phyloP scores from a whole-genome alignment of 768 basidiomycete species.

The Boletus tylopilopsis region DNA sequence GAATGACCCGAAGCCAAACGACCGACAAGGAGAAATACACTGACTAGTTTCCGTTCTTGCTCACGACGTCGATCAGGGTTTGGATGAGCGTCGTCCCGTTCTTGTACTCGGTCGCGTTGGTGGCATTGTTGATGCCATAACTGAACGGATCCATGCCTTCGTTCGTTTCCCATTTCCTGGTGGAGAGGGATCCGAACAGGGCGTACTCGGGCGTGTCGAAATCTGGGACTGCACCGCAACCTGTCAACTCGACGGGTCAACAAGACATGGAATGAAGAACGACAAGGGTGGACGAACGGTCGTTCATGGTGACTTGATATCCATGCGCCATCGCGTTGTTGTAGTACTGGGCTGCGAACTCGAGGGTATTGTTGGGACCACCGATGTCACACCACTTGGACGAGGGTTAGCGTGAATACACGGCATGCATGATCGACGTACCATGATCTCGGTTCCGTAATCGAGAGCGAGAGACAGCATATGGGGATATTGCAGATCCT shows the following conservation, averaged over 20 bases:
- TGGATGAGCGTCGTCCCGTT: constrained; percentile 47
- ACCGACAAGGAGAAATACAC: too few relatives aligned
- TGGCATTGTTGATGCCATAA: constrained; percentile 46
- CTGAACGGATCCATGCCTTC: constrained; percentile 57
- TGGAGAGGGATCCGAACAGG: constrained; percentile 43
- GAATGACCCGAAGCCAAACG: too few relatives aligned
- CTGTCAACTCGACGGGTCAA: constrained; percentile 19
- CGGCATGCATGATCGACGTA: constrained; percentile 24
- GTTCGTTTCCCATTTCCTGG: constrained; percentile 52
- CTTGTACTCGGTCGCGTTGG: constrained; percentile 43
- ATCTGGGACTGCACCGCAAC: constrained; percentile 48
- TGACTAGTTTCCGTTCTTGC: constrained; percentile 62
- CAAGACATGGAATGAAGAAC: not conserved
- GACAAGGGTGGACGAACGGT: constrained; percentile 27
- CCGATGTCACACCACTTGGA: constrained; percentile 57
- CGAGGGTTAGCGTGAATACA: constrained; percentile 5
- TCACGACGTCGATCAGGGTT: constrained; percentile 52
- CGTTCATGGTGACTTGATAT: constrained; percentile 46
- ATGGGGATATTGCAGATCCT: constrained; percentile 49
- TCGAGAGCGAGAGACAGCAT: constrained; percentile 46
- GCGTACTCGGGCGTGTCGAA: constrained; percentile 57
- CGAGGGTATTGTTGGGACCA: constrained; percentile 43
- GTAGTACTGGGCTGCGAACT: constrained; percentile 45
- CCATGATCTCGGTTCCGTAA: constrained; percentile 55
- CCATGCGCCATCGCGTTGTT: constrained; percentile 39